Evolutionary conservation across 768 basidiomycete genomes (phyloP).

Genomic region (Hygrocybe coccinea): DNA sequence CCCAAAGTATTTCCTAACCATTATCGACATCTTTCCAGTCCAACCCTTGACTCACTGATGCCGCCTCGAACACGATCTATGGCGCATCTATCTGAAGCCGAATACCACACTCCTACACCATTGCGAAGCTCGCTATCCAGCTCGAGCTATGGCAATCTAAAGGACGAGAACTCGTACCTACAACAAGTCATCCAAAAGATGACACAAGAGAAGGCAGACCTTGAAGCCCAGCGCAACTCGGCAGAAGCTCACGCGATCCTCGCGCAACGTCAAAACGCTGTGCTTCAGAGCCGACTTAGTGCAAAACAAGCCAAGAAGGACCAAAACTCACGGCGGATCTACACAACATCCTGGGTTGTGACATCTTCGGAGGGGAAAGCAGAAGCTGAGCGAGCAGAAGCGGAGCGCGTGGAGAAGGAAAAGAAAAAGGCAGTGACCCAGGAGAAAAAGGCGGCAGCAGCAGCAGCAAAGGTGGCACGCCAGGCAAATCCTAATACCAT

Average conservation of each 20-base stretch:
- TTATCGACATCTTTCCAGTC: not conserved
- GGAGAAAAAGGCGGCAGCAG: slow-evolving; percentile 4
- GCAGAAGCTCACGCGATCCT: not conserved
- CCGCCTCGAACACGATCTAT: not conserved
- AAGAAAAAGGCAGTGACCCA: slow-evolving; percentile 7
- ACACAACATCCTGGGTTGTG: not conserved
- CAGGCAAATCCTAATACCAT: too few species aligned
- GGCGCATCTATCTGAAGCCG: not conserved
- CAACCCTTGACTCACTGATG: not conserved
- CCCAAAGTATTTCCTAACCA: not conserved
- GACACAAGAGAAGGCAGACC: not conserved
- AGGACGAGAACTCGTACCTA: not conserved
- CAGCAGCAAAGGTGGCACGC: not conserved
- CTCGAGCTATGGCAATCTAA: not conserved
- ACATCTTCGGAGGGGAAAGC: not conserved
- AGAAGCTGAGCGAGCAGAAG: not conserved
- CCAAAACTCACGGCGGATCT: not conserved
- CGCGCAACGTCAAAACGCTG: not conserved
- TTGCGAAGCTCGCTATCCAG: not conserved
- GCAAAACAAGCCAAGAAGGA: not conserved
- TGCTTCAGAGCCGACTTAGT: not conserved
- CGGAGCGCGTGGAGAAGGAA: slow-evolving; percentile 6
- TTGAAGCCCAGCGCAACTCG: not conserved
- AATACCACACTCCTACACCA: not conserved
- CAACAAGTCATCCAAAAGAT: not conserved